Evolutionary conservation across 495 filamentous ascomycete genomes (phyloP).

Genomic region (Aspergillus kassunensis): DNA sequence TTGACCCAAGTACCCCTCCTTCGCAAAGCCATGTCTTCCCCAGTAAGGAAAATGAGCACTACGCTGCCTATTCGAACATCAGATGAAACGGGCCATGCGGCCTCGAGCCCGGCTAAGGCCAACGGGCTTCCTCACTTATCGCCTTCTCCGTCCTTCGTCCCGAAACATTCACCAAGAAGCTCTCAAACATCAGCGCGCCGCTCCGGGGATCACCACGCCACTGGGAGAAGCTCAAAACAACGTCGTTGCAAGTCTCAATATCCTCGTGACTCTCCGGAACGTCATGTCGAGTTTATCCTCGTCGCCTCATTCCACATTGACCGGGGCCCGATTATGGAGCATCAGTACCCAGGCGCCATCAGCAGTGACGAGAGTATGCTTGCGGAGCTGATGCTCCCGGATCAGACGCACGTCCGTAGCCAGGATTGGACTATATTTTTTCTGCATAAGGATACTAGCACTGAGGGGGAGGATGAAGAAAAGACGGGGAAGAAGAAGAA

Average conservation of each 20-base stretch:
- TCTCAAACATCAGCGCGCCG: slow-evolving; percentile 43
- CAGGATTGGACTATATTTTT: slow-evolving; percentile 99
- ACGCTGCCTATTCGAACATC: slow-evolving; percentile 44
- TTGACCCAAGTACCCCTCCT: neutral
- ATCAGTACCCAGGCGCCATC: slow-evolving; percentile 91
- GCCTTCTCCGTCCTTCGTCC: slow-evolving; percentile 48
- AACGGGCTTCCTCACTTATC: slow-evolving; percentile 54
- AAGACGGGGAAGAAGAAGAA: slow-evolving; percentile 43
- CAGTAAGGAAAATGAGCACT: slow-evolving; percentile 35
- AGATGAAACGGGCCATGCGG: slow-evolving; percentile 31
- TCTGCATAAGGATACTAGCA: slow-evolving; percentile 85
- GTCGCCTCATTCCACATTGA: slow-evolving; percentile 98
- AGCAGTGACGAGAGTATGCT: slow-evolving; percentile 98
- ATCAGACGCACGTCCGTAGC: slow-evolving; percentile 90
- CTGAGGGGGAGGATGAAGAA: slow-evolving; percentile 66
- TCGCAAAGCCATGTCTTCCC: neutral
- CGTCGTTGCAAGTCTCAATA: slow-evolving; percentile 76
- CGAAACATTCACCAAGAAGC: slow-evolving; percentile 49
- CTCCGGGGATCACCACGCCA: slow-evolving; percentile 32
- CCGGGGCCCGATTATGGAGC: slow-evolving; percentile 94
- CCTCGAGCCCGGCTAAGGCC: slow-evolving; percentile 47
- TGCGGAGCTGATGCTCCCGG: slow-evolving; percentile 96
- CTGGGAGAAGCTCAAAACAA: slow-evolving; percentile 29
- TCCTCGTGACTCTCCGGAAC: slow-evolving; percentile 70
- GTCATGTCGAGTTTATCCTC: slow-evolving; percentile 98